Evolutionary conservation across 2,329 filamentous ascomycete species (phyloP).

Genomic region (Aureobasidium musti): DNA sequence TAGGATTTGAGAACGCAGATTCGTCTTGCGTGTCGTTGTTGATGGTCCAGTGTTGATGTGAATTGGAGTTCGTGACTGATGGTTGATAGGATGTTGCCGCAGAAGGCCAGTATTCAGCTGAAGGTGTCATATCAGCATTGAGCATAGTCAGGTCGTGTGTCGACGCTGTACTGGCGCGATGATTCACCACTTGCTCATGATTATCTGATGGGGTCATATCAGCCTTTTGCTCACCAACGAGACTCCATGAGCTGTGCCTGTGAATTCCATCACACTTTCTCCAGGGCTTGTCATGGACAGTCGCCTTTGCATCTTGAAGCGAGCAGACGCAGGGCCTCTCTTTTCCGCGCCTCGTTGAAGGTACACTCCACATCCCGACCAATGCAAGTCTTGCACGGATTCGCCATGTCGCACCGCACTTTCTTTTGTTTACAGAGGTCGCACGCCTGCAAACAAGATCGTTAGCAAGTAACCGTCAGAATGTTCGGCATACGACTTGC

Average conservation of each 20-base stretch:
- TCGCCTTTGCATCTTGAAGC: slow-evolving; percentile 45
- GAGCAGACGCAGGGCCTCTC: slow-evolving; percentile 43
- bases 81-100: background rate
- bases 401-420: slow-evolving; percentile 46
- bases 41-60: background rate
- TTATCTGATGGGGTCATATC: background rate
- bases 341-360: slow-evolving; percentile 49
- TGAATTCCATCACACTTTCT: background rate
- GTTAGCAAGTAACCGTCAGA: too few species aligned
- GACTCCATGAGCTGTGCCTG: background rate
- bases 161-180: background rate
- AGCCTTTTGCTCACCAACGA: background rate
- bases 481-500: too few species aligned
- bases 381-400: slow-evolving; percentile 45
- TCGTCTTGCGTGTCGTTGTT: background rate
- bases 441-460: too few species aligned
- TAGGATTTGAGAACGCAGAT: background rate
- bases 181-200: background rate
- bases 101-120: background rate
- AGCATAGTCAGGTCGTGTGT: background rate
- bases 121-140: background rate
- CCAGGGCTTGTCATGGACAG: slow-evolving; percentile 33
- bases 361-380: slow-evolving; percentile 46
- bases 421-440: slow-evolving; percentile 49
- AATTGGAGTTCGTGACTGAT: background rate